Evolutionary conservation across 305 asterid species (phyloP).

Genomic region (Nicotiana rustica): DNA sequence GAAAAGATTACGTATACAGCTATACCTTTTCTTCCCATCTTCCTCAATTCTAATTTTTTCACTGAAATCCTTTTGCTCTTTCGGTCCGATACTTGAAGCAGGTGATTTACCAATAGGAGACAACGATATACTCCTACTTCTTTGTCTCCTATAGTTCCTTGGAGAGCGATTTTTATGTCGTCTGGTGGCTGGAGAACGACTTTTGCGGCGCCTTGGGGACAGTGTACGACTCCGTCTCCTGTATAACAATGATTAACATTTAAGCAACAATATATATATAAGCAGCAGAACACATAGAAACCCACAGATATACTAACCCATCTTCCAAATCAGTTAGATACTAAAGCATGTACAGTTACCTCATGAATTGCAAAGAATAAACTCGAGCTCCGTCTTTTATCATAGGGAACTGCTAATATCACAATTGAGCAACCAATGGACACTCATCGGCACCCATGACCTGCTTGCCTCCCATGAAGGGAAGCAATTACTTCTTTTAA

Average conservation of each 20-base stretch:
- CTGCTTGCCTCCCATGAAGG: slow-evolving; percentile 87
- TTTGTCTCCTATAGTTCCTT: slow-evolving; percentile 63
- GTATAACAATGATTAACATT: slow-evolving; percentile 59
- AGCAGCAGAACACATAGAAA: slow-evolving; percentile 38
- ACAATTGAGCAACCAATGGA: slow-evolving; percentile 85
- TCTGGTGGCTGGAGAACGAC: slow-evolving; percentile 53
- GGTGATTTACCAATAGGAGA: slow-evolving; percentile 72
- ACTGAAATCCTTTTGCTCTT: slow-evolving; percentile 74
- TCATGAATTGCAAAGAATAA: slow-evolving; percentile 87
- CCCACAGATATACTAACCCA: slow-evolving; percentile 55
- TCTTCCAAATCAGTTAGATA: slow-evolving; percentile 46
- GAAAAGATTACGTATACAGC: slow-evolving; percentile 28
- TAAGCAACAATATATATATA: slow-evolving; percentile 55
- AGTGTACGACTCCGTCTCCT: slow-evolving; percentile 82
- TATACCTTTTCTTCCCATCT: slow-evolving; percentile 93
- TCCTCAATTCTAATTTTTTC: slow-evolving; percentile 76
- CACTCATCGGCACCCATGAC: slow-evolving; percentile 91
- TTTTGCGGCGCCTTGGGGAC: slow-evolving; percentile 60
- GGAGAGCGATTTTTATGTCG: slow-evolving; percentile 78
- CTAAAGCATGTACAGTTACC: slow-evolving; percentile 87
- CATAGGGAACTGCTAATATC: slow-evolving; percentile 89
- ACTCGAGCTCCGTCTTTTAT: slow-evolving; percentile 95
- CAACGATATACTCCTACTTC: slow-evolving; percentile 62
- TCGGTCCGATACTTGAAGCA: slow-evolving; percentile 50
- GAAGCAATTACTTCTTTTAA: slow-evolving; percentile 65